Evolutionary conservation across 2,329 filamentous ascomycete species (phyloP).

Genomic region (Botrytis hyacinthi): DNA sequence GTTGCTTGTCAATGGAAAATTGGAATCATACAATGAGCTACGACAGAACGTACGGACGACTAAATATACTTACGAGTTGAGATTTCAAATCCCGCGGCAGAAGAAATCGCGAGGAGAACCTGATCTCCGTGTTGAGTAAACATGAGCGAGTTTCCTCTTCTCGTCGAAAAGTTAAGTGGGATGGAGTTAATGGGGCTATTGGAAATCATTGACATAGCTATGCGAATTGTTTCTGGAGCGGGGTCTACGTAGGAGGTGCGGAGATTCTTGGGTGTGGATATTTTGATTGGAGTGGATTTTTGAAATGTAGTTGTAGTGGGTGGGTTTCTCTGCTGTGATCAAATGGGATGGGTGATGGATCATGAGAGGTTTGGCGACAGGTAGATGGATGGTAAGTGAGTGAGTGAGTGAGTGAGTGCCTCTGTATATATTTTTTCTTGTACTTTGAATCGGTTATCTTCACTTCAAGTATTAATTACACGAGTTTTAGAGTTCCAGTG

Average conservation of each 20-base stretch:
- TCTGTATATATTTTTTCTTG: background rate
- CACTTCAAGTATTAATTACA: background rate
- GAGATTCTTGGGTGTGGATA: conserved; percentile 13
- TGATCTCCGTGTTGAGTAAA: background rate
- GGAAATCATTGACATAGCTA: background rate
- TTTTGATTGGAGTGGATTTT: background rate
- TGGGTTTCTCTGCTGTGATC: background rate
- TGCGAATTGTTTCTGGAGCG: conserved; percentile 41
- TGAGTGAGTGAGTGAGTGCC: no score
- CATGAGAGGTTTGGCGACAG: no score
- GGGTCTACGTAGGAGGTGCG: conserved; percentile 43
- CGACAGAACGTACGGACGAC: background rate
- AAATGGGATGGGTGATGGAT: background rate
- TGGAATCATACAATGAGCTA: background rate
- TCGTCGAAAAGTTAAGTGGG: fast-evolving
- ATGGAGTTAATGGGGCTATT: background rate
- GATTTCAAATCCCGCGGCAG: background rate
- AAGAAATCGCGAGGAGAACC: background rate
- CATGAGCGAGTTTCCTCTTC: fast-evolving
- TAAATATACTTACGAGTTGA: background rate
- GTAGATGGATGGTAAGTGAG: background rate
- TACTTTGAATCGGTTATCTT: background rate
- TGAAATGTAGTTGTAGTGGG: background rate
- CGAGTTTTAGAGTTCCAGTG: background rate
- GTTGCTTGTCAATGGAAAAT: background rate